These are phyloP conservation scores for Staphylotrichum tortipilum DNA, from an alignment of 495 filamentous ascomycete species.

Conservation along the genomic window DNA sequence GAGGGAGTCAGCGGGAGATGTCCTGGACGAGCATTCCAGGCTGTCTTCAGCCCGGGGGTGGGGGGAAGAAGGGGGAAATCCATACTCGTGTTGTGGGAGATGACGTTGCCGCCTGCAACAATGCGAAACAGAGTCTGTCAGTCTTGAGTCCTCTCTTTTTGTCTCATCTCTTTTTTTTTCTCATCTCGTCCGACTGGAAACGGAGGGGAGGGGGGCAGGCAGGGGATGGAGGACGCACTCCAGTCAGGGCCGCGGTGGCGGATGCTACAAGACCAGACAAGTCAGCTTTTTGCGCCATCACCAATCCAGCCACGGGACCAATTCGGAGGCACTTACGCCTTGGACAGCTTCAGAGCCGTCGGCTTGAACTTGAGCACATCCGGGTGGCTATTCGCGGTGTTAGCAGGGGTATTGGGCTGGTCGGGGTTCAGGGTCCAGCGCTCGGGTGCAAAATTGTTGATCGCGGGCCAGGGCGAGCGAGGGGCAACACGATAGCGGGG, in stretches of 20 bases:
- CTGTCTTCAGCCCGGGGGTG: not conserved
- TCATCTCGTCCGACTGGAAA: slow-evolving; percentile 18
- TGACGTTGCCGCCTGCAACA: slow-evolving; percentile 71
- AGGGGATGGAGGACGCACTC: slow-evolving; percentile 87
- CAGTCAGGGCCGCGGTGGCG: slow-evolving; percentile 97
- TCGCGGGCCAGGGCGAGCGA: too few species aligned
- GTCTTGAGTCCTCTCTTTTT: slow-evolving; percentile 5
- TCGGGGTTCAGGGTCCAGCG: too few species aligned
- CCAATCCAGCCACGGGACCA: slow-evolving; percentile 6
- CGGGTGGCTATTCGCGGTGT: slow-evolving; percentile 60
- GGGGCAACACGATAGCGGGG: too few species aligned
- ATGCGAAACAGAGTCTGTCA: slow-evolving; percentile 6
- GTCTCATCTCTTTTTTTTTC: too few species aligned
- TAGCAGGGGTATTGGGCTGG: too few species aligned
- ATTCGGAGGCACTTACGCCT: slow-evolving; percentile 58
- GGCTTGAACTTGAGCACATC: slow-evolving; percentile 96
- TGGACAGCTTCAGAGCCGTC: slow-evolving; percentile 88
- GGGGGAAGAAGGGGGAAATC: too few species aligned
- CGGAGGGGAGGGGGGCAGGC: too few species aligned
- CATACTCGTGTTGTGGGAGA: slow-evolving; percentile 81
- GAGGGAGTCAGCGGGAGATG: slow-evolving; percentile 19
- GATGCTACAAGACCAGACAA: slow-evolving; percentile 50
- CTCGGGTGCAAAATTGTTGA: not conserved
- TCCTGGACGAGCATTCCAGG: not conserved
- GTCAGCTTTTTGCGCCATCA: slow-evolving; percentile 34